Evolutionary conservation across 1,284 basidiomycete genomes (phyloP).

Genomic region (Pyrrhoderma noxium): DNA sequence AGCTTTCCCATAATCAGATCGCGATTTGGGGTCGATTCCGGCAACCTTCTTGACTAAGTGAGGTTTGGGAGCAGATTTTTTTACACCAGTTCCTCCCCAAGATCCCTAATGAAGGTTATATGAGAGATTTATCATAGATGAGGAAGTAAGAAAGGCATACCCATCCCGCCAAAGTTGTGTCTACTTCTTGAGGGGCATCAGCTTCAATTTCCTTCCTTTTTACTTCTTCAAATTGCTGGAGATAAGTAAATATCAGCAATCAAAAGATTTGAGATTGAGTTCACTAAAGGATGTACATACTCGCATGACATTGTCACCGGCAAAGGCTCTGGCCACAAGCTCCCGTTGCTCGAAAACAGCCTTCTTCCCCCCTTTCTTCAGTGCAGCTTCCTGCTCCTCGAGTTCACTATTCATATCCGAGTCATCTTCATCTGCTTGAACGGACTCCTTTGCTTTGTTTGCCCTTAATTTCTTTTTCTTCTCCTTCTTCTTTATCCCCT

Average conservation of each 20-base stretch:
- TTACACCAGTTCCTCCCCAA: conserved; percentile 82
- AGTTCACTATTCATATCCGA: conserved; percentile 58
- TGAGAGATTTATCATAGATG: background rate
- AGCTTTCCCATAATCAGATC: conserved; percentile 78
- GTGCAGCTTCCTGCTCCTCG: conserved; percentile 53
- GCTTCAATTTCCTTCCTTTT: conserved; percentile 74
- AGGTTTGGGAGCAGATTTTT: conserved; percentile 49
- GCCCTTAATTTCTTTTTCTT: conserved; percentile 17
- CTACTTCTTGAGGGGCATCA: conserved; percentile 81
- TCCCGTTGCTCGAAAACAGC: conserved; percentile 80
- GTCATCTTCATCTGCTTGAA: conserved; percentile 34
- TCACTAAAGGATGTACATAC: conserved; percentile 34
- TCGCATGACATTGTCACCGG: conserved; percentile 90
- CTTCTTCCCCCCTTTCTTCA: conserved; percentile 39
- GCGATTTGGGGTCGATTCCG: conserved; percentile 69
- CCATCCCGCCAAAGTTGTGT: conserved; percentile 94
- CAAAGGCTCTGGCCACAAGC: conserved; percentile 91
- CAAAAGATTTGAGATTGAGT: conserved; percentile 1
- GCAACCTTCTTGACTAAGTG: conserved; percentile 72
- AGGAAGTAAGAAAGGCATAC: conserved; percentile 32
- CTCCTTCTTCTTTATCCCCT: conserved; percentile 22
- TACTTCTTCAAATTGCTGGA: conserved; percentile 76
- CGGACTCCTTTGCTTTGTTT: conserved; percentile 20
- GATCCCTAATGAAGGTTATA: conserved; percentile 52
- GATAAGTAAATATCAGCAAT: conserved; percentile 4